phyloP scores from a whole-genome alignment of 768 basidiomycete species.

The Mycena venus region DNA sequence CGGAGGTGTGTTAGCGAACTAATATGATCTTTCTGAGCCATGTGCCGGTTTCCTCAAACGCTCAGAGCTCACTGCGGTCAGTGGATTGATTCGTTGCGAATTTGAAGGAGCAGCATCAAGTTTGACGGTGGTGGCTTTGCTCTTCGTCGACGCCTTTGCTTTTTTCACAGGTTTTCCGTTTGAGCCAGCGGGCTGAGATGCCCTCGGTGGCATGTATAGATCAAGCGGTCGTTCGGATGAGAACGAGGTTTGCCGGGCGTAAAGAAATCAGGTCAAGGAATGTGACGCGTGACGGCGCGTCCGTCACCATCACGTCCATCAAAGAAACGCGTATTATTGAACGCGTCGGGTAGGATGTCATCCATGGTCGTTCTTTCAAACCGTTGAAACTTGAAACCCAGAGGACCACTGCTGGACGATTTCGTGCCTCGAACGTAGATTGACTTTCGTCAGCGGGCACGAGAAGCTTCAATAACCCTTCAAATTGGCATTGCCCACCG shows the following conservation, averaged over 20 bases:
- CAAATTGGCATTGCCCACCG: too few relatives aligned
- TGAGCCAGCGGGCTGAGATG: constrained; percentile 10
- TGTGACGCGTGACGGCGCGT: not conserved
- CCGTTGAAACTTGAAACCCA: too few relatives aligned
- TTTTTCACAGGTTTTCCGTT: constrained; percentile 15
- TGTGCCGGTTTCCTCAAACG: not conserved
- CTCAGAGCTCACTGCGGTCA: constrained; percentile 36
- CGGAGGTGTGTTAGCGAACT: constrained; percentile 35
- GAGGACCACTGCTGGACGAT: too few relatives aligned
- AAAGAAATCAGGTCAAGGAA: not conserved
- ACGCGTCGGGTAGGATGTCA: too few relatives aligned
- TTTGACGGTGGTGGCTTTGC: constrained; percentile 30
- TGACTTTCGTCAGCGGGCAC: too few relatives aligned
- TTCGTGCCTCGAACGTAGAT: too few relatives aligned
- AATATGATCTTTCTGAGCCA: not conserved
- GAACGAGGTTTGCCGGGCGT: not conserved
- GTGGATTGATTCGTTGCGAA: constrained; percentile 36
- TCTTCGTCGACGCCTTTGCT: constrained; percentile 13
- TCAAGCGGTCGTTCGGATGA: too few relatives aligned
- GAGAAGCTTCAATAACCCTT: too few relatives aligned
- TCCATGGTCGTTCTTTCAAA: too few relatives aligned
- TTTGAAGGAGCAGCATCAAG: constrained; percentile 11
- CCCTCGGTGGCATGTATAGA: constrained; percentile 7
- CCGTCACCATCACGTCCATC: not conserved
- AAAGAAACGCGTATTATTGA: too few relatives aligned